A percentile compares a stretch with the other conserved stretches of the same genome.
Conservation (phyloP, 2,329 filamentous ascomycete species). For the Fusarium protoensiforme region DNA sequence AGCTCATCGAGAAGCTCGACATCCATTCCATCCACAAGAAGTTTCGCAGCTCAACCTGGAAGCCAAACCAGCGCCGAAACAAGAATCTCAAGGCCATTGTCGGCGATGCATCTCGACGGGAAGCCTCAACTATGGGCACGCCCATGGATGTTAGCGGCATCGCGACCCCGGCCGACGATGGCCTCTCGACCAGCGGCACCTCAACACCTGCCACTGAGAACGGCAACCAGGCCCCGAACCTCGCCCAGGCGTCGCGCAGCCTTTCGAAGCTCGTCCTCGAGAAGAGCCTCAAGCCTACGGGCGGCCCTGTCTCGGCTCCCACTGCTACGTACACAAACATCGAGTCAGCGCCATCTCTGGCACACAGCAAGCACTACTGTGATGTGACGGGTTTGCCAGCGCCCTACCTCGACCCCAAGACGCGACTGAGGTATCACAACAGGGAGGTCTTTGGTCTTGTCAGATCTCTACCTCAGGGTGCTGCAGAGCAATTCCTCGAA, state of each 20-base stretch:
- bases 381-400: constrained; percentile 95
- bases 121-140: constrained; percentile 87
- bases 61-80: constrained; percentile 93
- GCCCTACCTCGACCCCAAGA: constrained; percentile 95
- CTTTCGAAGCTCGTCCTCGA: constrained; percentile 89
- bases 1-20: constrained; percentile 90
- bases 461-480: constrained; percentile 81
- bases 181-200: constrained; percentile 67
- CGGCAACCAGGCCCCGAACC: constrained; percentile 69
- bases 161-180: constrained; percentile 71
- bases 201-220: constrained; percentile 64
- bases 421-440: constrained; percentile 90
- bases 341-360: constrained; percentile 89
- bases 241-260: constrained; percentile 89
- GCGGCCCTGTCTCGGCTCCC: constrained; percentile 61
- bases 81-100: constrained; percentile 99
- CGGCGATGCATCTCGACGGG: constrained; percentile 86
- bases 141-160: constrained; percentile 80
- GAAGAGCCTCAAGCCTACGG: constrained; percentile 70
- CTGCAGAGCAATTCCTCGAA: constrained; percentile 89
- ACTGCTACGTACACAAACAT: constrained; percentile 95
- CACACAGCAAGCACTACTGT: constrained; percentile 89
- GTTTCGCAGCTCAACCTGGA: constrained; percentile 92
- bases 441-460: constrained; percentile 90
- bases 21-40: constrained; percentile 86